These are phyloP conservation scores for Coemansia guatemalensis DNA, from an alignment of 192 early-diverging fungal species.

Conservation along the genomic window DNA sequence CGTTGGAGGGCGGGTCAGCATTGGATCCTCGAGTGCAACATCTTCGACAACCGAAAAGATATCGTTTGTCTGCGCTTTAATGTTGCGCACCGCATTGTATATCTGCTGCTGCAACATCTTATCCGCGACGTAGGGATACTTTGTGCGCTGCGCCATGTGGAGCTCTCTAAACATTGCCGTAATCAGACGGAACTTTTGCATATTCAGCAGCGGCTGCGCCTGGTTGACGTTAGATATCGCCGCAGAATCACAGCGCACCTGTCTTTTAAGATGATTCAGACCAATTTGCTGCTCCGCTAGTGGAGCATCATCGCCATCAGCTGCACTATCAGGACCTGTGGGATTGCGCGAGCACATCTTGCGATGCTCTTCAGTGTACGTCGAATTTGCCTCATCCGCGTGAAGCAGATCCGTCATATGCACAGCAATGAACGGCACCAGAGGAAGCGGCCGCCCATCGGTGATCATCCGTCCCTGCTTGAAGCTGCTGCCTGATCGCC, in stretches of 20 bases:
- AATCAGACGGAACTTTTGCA: slow-evolving; percentile 56
- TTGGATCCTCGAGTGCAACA: slow-evolving; percentile 25
- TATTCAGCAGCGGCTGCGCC: slow-evolving; percentile 54
- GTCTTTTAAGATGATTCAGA: not conserved
- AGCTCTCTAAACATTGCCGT: slow-evolving; percentile 56
- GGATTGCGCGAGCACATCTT: slow-evolving; percentile 49
- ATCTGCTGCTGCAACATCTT: slow-evolving; percentile 54
- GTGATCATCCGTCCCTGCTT: slow-evolving; percentile 42
- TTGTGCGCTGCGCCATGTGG: slow-evolving; percentile 50
- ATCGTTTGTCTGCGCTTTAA: slow-evolving; percentile 52
- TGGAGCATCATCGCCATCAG: not conserved
- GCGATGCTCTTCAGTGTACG: slow-evolving; percentile 55
- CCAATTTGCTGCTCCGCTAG: not conserved
- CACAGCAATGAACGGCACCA: slow-evolving; percentile 56
- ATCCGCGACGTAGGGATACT: slow-evolving; percentile 52
- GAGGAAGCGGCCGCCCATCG: slow-evolving; percentile 42
- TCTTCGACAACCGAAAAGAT: slow-evolving; percentile 46
- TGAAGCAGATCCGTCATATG: slow-evolving; percentile 58
- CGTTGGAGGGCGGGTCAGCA: slow-evolving; percentile 22
- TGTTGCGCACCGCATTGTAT: slow-evolving; percentile 50
- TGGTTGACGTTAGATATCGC: slow-evolving; percentile 45
- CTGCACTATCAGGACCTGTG: slow-evolving; percentile 8
- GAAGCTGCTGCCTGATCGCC: slow-evolving; percentile 18
- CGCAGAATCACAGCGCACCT: slow-evolving; percentile 33
- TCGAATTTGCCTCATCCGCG: slow-evolving; percentile 55